Evolutionary conservation across 208 protist genomes (phyloP).

Genomic region (Acanthamoeba quina): DNA sequence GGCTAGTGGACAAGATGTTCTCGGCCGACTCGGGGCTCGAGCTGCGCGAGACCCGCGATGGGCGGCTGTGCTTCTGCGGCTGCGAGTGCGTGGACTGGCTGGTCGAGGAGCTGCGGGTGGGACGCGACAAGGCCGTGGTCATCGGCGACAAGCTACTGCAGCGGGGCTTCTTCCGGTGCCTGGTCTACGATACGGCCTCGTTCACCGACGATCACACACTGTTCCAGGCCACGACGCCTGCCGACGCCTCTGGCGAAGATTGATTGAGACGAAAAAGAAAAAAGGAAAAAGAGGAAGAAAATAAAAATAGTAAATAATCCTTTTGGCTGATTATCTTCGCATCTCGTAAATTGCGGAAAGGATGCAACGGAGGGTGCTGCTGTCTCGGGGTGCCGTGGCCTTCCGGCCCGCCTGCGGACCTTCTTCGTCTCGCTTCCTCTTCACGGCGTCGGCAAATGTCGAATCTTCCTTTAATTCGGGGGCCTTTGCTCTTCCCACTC

Average conservation of each 20-base stretch:
- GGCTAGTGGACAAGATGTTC: slow-evolving; percentile 64
- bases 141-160: slow-evolving; percentile 36
- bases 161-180: slow-evolving; percentile 33
- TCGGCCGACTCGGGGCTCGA: background rate
- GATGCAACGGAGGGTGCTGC: background rate
- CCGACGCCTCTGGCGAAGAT: background rate
- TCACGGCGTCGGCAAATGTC: background rate
- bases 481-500: background rate
- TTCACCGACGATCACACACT: slow-evolving; percentile 27
- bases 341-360: background rate
- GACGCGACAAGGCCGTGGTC: slow-evolving; percentile 27
- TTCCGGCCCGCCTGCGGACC: background rate
- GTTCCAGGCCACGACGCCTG: background rate
- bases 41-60: background rate
- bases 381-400: background rate
- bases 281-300: background rate
- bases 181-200: background rate
- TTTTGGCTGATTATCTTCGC: background rate
- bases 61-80: slow-evolving; percentile 29
- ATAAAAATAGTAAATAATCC: background rate
- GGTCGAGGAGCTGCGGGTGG: slow-evolving; percentile 48
- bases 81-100: slow-evolving; percentile 59
- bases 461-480: background rate
- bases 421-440: background rate
- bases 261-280: background rate